Base-by-base conservation (phyloP, 148 eudicot genomes). In the Cornus controversa region DNA sequence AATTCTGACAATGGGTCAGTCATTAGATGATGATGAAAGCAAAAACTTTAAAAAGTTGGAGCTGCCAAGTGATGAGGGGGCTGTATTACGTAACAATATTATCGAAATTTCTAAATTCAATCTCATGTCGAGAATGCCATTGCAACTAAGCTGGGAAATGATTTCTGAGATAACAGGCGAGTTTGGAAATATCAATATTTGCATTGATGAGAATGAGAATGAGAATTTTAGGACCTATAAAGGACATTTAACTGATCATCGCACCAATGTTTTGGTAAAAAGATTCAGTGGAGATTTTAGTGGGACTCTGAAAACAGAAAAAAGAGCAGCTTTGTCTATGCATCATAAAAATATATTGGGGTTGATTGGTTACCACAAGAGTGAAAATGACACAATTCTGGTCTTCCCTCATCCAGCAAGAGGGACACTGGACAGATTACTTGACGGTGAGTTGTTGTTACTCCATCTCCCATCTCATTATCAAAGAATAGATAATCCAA, bases 71-170 rank as follows among this genome's bases (percentile, higher is more conserved):
- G 20, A 60, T 10, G 20, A 60, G 11, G 64, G 24, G 23, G 2
- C 25, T 0, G 64, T 22, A 10, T 50, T 16, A 50, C 57, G 0
- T 50, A 62, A 25, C 9, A 76, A 36, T 10, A 23, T 28, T 6
- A 6, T 37, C 47, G 47, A 57, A 47, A 11, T 50, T 29, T 53
- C 50, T 31, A 8, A 76, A 45, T 47, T 13, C 28, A 67, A 76
- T n/a, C 37, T 66, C 20, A 64, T 57, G 10, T 8, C 29, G 37
- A 69, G 47, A 53, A 27, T 50, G 71, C 64, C 72, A n/a, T 2
- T 76, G 66, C 5, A 79, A 79, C 50, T 79, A 72, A 79, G 77
- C 65, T 79, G 76, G 77, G 81, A 66, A 50, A 27, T 54, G 72
- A 54, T 79, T 6, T 16, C 47, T 29, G 81, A 79, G 14, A 66